These are phyloP conservation scores for Yarrowia hollandica DNA, from an alignment of 805 yeast species.

Conservation along the genomic window DNA sequence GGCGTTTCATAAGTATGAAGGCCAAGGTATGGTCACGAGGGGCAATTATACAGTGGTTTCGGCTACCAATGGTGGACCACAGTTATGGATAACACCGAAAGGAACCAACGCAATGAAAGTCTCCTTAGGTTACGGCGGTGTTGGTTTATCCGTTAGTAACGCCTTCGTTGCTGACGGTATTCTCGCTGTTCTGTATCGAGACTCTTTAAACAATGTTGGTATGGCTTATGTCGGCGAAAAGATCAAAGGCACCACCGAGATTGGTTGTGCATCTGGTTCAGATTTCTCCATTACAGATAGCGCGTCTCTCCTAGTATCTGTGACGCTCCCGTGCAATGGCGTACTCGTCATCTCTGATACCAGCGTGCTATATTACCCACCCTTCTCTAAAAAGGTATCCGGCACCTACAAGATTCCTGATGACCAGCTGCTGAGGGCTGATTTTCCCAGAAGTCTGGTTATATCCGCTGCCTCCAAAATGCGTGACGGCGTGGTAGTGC, in stretches of 20 bases:
- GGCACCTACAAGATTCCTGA: constrained; percentile 12
- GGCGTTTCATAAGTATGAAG: neutral
- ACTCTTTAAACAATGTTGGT: constrained; percentile 9
- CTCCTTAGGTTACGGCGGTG: constrained; percentile 26
- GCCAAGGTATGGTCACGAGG: neutral
- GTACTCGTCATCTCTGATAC: constrained; percentile 6
- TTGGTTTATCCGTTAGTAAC: constrained; percentile 9
- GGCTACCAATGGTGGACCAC: constrained; percentile 7
- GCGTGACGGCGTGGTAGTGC: constrained; percentile 8
- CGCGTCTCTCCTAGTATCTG: constrained; percentile 5
- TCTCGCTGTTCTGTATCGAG: constrained; percentile 17
- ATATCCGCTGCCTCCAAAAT: constrained; percentile 15
- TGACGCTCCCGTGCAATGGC: constrained; percentile 13
- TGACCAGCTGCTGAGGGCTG: constrained; percentile 8
- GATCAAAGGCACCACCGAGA: neutral
- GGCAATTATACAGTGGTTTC: neutral
- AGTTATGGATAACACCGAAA: neutral
- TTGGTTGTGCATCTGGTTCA: constrained; percentile 2
- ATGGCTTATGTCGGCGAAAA: constrained; percentile 12
- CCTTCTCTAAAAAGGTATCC: neutral
- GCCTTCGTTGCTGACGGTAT: constrained; percentile 14
- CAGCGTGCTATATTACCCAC: constrained; percentile 18
- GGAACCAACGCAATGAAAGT: neutral
- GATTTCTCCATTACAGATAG: neutral
- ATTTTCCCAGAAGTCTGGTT: constrained; percentile 2